Evolutionary conservation across 352 stramenopile species (phyloP).

Genomic region (Pythium brassicae): DNA sequence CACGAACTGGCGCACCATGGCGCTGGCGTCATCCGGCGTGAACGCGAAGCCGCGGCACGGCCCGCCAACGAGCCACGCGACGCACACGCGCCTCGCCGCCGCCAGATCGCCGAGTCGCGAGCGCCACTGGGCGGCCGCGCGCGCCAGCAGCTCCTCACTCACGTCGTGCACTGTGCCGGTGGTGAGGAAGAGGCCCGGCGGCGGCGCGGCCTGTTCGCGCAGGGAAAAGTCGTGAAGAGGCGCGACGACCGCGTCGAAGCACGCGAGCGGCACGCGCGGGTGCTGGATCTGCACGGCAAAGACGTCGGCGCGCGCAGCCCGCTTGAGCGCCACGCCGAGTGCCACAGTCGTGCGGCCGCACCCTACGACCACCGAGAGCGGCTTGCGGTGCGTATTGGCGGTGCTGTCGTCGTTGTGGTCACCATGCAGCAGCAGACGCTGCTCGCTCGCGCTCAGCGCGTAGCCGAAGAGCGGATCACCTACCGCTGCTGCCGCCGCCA

Average conservation of each 20-base stretch:
- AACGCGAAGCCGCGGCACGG: constrained; percentile 65
- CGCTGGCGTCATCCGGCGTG: constrained; percentile 20
- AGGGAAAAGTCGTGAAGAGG: constrained; percentile 49
- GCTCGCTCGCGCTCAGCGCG: constrained; percentile 4
- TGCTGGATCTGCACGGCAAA: constrained; percentile 82
- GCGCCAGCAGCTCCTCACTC: constrained; percentile 18
- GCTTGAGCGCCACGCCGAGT: constrained; percentile 54
- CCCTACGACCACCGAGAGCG: constrained; percentile 50
- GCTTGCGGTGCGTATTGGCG: neutral
- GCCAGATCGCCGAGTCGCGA: constrained; percentile 5
- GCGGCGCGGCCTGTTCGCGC: neutral
- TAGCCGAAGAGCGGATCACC: constrained; percentile 55
- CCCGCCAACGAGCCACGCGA: constrained; percentile 61
- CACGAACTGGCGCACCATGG: constrained; percentile 42
- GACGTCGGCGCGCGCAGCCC: constrained; percentile 9
- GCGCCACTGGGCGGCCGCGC: constrained; percentile 21
- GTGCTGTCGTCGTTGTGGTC: neutral
- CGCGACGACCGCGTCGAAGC: constrained; percentile 60
- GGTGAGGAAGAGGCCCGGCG: constrained; percentile 39
- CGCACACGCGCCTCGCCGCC: constrained; percentile 9
- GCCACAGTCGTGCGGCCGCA: constrained; percentile 64
- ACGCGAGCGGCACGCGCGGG: constrained; percentile 40
- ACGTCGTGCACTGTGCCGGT: constrained; percentile 50
- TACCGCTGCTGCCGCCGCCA: constrained; percentile 26
- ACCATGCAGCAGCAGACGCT: constrained; percentile 41